Percentiles rank a stretch among this genome's conserved stretches.
Conservation (phyloP, 306 rosid genomes). For the Coriaria nepalensis region DNA sequence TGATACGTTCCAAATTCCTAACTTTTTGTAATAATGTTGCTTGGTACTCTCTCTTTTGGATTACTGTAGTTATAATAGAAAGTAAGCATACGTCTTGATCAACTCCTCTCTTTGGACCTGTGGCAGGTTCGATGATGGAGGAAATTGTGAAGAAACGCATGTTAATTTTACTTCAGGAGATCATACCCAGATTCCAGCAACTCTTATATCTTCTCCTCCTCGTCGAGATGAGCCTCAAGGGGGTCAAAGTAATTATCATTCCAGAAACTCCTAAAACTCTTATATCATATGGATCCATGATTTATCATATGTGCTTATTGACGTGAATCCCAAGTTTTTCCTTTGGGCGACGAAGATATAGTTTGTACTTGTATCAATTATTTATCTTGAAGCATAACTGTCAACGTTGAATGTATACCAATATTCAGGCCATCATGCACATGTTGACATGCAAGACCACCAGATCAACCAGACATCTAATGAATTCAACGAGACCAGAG, state of each 20-base stretch:
- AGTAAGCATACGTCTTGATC: background rate
- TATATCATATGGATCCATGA: too few species aligned
- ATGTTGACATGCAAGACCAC: constrained; percentile 26
- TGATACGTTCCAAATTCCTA: background rate
- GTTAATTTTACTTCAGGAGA: constrained; percentile 32
- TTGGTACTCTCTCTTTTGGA: too few species aligned
- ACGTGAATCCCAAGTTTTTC: too few species aligned
- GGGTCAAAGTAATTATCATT: constrained; percentile 22
- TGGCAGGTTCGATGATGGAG: constrained; percentile 67
- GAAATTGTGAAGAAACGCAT: constrained; percentile 38
- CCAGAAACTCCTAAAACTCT: background rate
- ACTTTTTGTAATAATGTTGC: too few species aligned
- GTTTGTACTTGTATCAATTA: too few species aligned
- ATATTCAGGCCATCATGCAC: constrained; percentile 22
- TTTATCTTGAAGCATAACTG: too few species aligned
- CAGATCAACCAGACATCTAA: constrained; percentile 21
- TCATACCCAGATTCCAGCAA: constrained; percentile 25
- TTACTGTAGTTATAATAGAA: too few species aligned
- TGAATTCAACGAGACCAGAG: constrained; percentile 24
- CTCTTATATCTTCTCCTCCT: constrained; percentile 43
- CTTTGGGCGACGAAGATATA: too few species aligned
- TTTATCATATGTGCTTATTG: too few species aligned
- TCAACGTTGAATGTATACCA: constrained; percentile 3
- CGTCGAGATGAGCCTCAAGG: constrained; percentile 24
- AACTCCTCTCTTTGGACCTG: constrained; percentile 7